Conservation (phyloP, 108 stramenopile genomes). For the Heterococcus sp. region DNA sequence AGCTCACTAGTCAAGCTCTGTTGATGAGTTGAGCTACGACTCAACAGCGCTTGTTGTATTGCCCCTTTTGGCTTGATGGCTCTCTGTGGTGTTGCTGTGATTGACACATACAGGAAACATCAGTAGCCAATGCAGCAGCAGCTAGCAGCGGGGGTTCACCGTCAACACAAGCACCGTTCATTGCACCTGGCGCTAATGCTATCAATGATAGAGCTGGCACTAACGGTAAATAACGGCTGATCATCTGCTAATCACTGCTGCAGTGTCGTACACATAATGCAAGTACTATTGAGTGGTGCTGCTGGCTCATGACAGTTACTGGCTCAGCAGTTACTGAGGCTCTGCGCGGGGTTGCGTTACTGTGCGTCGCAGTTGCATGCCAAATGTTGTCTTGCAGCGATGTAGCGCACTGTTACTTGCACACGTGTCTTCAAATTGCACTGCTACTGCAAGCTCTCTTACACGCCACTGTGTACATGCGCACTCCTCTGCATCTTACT, state of each 20-base stretch:
- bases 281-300: background rate
- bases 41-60: background rate
- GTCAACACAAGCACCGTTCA: background rate
- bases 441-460: too few species aligned
- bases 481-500: too few species aligned
- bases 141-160: background rate
- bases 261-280: background rate
- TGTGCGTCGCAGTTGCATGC: too few species aligned
- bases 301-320: background rate
- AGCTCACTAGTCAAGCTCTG: background rate
- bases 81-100: too few species aligned
- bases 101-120: background rate
- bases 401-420: background rate
- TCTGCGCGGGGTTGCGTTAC: too few species aligned
- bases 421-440: background rate
- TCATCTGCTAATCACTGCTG: too few species aligned
- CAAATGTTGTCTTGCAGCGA: too few species aligned
- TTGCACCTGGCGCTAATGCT: background rate
- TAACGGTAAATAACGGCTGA: too few species aligned
- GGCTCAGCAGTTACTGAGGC: background rate
- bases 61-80: background rate
- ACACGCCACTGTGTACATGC: too few species aligned
- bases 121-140: background rate
- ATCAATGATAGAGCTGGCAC: background rate
- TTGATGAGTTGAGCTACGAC: background rate